A percentile compares a stretch with the other conserved stretches of the same genome.
Conservation (phyloP, 1,284 basidiomycete species). For the Pyrrhoderma lamaoense region DNA sequence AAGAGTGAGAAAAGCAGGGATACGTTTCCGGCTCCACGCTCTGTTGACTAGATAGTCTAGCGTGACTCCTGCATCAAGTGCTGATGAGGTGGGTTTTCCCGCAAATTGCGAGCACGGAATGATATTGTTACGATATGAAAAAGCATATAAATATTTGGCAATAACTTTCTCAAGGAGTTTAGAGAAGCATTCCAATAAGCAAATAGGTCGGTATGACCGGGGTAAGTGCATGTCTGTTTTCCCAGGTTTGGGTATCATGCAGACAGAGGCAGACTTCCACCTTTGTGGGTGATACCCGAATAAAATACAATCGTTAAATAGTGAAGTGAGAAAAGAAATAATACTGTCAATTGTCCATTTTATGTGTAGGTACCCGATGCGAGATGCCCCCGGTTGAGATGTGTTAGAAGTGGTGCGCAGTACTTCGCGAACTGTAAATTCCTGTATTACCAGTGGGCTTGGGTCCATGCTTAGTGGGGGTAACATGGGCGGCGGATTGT, state of each 20-base stretch:
- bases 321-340: background rate
- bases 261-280: background rate
- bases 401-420: background rate
- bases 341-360: background rate
- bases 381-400: background rate
- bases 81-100: background rate
- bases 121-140: background rate
- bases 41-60: background rate
- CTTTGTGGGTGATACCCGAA: background rate
- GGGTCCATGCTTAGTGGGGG: background rate
- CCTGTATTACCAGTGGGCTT: background rate
- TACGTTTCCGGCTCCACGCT: background rate
- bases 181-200: background rate
- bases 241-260: background rate
- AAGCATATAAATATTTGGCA: background rate
- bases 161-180: slow-evolving; percentile 8
- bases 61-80: background rate
- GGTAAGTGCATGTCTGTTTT: background rate
- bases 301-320: background rate
- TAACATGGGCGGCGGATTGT: too few species aligned
- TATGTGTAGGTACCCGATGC: background rate
- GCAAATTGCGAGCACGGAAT: background rate
- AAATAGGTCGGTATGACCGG: slow-evolving; percentile 1
- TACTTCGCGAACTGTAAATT: background rate
- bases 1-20: background rate